Base-by-base conservation (phyloP, 2,329 filamentous ascomycete genomes). In the Arachnomyces sp. region DNA sequence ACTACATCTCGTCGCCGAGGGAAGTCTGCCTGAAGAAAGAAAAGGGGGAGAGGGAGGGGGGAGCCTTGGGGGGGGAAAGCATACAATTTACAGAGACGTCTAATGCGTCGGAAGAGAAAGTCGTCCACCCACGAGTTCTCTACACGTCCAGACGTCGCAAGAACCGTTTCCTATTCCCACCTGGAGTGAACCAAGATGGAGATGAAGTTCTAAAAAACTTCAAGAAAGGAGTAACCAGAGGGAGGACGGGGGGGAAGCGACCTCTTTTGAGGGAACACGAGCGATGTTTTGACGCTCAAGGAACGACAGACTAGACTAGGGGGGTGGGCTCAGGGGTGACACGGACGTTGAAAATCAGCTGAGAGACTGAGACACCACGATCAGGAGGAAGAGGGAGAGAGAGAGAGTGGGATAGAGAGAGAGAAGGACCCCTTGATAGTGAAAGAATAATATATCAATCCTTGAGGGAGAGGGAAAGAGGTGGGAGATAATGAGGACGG, bases 41-140 rank as follows among this genome's bases (percentile, higher is more conserved):
- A 9, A 25, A 25, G 9, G 20, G 20, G 20, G 20, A 25, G 5
- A 25, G 20, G 20, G 42, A 47, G 34, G 42, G 34, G 39, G 20
- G 20, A 25, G n/a, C n/a, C n/a, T n/a, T n/a, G n/a, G 20, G 20
- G 20, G 20, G 20, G 5, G 5, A 9, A 25, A 25, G 5, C 9
- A 9, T 25, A 25, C 20, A 25, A 25, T 25, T 25, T 25, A 25
- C 20, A 25, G 20, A 25, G 20, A 25, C 20, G 20, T 5, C 20
- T n/a, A n/a, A n/a, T n/a, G n/a, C n/a, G n/a, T n/a, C n/a, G n/a
- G 20, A 25, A 25, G 20, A 25, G 20, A 25, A 25, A 5, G 20
- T 25, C 20, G 20, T 25, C 20, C 20, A 25, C 20, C 20, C 20
- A 25, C 20, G 20, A 25, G 20, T 25, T 9, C 20, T 25, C 20